phyloP scores from a whole-genome alignment of 257 asterid genomes.

The Gentiana dahurica region DNA sequence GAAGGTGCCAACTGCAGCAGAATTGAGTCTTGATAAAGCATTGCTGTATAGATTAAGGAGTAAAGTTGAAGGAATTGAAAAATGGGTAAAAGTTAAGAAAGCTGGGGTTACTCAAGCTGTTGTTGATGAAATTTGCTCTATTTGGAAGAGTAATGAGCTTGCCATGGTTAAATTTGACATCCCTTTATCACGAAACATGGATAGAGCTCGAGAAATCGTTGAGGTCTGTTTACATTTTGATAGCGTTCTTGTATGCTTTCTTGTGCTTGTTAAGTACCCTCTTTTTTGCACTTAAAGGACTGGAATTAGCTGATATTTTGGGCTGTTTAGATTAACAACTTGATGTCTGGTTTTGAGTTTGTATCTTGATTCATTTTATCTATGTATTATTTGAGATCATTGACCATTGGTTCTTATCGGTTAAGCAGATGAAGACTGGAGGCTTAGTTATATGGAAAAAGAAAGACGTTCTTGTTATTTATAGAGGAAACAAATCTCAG shows the following conservation, averaged over 20 bases:
- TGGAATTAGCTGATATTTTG: too few species aligned
- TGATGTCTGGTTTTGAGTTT: too few species aligned
- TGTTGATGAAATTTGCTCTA: slow-evolving; percentile 44
- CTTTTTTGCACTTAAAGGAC: too few species aligned
- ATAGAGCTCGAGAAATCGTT: slow-evolving; percentile 68
- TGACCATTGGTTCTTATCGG: slow-evolving; percentile 5
- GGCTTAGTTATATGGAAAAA: slow-evolving; percentile 71
- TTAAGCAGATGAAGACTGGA: slow-evolving; percentile 65
- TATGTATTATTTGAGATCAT: slow-evolving; percentile 1
- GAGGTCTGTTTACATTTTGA: slow-evolving; percentile 41
- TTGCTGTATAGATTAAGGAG: slow-evolving; percentile 60
- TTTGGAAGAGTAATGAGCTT: slow-evolving; percentile 75
- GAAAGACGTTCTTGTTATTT: slow-evolving; percentile 67
- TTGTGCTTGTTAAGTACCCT: too few species aligned
- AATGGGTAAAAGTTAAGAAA: slow-evolving; percentile 91
- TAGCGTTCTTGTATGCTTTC: neutral
- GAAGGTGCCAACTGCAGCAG: slow-evolving; percentile 36
- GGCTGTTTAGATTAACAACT: too few species aligned
- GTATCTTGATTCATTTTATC: neutral
- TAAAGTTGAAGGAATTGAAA: slow-evolving; percentile 53
- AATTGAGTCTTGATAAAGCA: slow-evolving; percentile 43
- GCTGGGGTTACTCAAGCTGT: slow-evolving; percentile 80
- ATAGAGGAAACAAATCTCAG: slow-evolving; percentile 48
- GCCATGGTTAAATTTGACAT: slow-evolving; percentile 79
- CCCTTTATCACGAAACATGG: slow-evolving; percentile 77